phyloP scores from a whole-genome alignment of 305 asterid genomes.

The Petunia hybrid region DNA sequence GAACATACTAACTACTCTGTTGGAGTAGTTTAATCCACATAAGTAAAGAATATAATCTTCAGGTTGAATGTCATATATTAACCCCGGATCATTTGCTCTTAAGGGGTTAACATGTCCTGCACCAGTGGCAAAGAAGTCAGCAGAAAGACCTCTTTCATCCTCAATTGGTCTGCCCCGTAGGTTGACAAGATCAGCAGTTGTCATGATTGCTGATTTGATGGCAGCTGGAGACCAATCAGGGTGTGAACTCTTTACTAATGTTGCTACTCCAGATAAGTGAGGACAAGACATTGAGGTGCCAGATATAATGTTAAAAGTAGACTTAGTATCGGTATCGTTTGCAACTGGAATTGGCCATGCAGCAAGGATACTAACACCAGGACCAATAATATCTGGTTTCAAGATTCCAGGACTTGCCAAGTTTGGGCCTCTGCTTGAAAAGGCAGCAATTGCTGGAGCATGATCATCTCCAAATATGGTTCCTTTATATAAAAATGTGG shows the following conservation, averaged over 20 bases:
- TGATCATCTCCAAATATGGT: slow-evolving; percentile 35
- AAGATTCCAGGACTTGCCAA: slow-evolving; percentile 35
- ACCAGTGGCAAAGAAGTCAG: slow-evolving; percentile 40
- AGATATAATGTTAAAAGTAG: slow-evolving; percentile 29
- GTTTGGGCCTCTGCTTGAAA: slow-evolving; percentile 40
- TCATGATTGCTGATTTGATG: slow-evolving; percentile 43
- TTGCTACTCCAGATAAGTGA: slow-evolving; percentile 40
- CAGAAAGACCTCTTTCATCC: slow-evolving; percentile 39
- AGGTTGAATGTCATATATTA: slow-evolving; percentile 38
- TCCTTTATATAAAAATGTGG: slow-evolving; percentile 40
- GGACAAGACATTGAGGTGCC: slow-evolving; percentile 47
- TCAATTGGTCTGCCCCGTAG: slow-evolving; percentile 30
- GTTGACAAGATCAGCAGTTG: slow-evolving; percentile 37
- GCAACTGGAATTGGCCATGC: slow-evolving; percentile 34
- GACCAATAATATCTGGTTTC: slow-evolving; percentile 41
- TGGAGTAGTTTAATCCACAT: slow-evolving; percentile 41
- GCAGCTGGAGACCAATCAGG: slow-evolving; percentile 49
- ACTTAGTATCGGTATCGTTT: slow-evolving; percentile 22
- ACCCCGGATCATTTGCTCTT: slow-evolving; percentile 47
- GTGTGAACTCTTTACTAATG: slow-evolving; percentile 38
- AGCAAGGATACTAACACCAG: slow-evolving; percentile 43
- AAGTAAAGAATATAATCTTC: slow-evolving; percentile 41
- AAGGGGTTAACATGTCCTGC: slow-evolving; percentile 50
- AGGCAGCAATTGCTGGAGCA: slow-evolving; percentile 40
- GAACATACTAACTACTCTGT: slow-evolving; percentile 28